Evolutionary conservation across 371 early-diverging fungal species (phyloP).

Genomic region (Mortierella sp.): DNA sequence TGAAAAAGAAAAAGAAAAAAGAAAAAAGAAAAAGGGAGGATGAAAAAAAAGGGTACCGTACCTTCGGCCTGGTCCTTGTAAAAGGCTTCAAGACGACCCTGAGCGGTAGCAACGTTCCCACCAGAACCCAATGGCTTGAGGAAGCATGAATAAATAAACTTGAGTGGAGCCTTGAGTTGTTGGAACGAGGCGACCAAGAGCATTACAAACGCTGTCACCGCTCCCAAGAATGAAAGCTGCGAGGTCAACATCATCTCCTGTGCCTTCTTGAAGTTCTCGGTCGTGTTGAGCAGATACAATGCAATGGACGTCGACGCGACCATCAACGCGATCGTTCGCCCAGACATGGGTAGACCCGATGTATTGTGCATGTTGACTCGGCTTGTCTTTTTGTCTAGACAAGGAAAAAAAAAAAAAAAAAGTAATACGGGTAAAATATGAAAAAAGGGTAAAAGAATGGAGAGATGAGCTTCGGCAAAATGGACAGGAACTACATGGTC

Average conservation of each 20-base stretch:
- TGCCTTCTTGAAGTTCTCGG: constrained; percentile 42
- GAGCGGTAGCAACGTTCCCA: constrained; percentile 57
- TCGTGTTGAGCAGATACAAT: constrained; percentile 40
- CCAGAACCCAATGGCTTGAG: constrained; percentile 76
- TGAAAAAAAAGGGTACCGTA: constrained; percentile 30
- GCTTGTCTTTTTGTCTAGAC: not conserved
- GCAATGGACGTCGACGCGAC: constrained; percentile 39
- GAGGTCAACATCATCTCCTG: constrained; percentile 48
- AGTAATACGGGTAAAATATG: not conserved
- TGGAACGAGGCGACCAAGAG: constrained; percentile 30
- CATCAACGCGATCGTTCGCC: constrained; percentile 35
- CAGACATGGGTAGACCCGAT: constrained; percentile 16
- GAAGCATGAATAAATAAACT: constrained; percentile 79
- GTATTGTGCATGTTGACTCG: constrained; percentile 15
- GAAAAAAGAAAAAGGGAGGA: constrained; percentile 10
- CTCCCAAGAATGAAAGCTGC: constrained; percentile 40
- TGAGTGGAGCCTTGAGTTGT: constrained; percentile 57
- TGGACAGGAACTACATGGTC: not conserved
- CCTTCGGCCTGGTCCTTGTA: constrained; percentile 80
- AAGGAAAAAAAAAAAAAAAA: constrained; percentile 4
- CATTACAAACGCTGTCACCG: constrained; percentile 31
- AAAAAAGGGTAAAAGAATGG: not conserved
- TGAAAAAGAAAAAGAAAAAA: not conserved
- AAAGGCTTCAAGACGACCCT: constrained; percentile 76
- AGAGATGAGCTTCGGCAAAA: constrained; percentile 1